Evolutionary conservation across 73 alveolate genomes (phyloP).

Genomic region (Urostyla sp.): DNA sequence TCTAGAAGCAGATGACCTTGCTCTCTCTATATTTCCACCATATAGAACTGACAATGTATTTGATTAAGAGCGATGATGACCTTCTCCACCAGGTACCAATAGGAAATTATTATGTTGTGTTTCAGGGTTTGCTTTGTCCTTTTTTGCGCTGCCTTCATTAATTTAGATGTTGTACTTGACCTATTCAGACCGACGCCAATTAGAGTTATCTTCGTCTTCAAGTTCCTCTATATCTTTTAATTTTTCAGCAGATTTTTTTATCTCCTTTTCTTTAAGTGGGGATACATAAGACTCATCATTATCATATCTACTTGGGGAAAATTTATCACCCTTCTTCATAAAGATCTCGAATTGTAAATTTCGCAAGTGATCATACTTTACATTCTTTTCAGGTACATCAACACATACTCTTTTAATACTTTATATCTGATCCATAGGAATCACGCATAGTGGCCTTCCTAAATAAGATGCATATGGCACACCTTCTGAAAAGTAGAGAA

Average conservation of each 20-base stretch:
- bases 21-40: not conserved
- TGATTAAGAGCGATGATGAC: not conserved
- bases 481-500: conserved; percentile 41
- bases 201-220: conserved; percentile 1
- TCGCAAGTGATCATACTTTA: conserved; percentile 6
- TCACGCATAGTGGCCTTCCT: conserved; percentile 49
- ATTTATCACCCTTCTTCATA: not conserved
- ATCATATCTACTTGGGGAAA: not conserved
- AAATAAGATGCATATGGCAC: conserved; percentile 39
- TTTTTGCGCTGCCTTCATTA: not conserved
- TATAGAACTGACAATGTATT: not conserved
- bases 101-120: not conserved
- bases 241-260: not conserved
- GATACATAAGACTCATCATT: conserved; percentile 1
- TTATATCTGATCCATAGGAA: conserved; percentile 30
- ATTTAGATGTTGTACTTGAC: too few relatives aligned
- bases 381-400: conserved; percentile 31
- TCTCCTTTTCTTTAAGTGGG: conserved; percentile 7
- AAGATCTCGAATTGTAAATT: conserved; percentile 41
- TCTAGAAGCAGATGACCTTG: not conserved
- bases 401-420: conserved; percentile 51
- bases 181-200: too few relatives aligned
- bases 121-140: not conserved
- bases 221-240: conserved; percentile 6
- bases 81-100: conserved; percentile 4